Evolutionary conservation across 176 grass and related monocot genomes (phyloP), one percentile per base, ranked within the genome.

Genomic region (Puccinellia tenuiflora): DNA sequence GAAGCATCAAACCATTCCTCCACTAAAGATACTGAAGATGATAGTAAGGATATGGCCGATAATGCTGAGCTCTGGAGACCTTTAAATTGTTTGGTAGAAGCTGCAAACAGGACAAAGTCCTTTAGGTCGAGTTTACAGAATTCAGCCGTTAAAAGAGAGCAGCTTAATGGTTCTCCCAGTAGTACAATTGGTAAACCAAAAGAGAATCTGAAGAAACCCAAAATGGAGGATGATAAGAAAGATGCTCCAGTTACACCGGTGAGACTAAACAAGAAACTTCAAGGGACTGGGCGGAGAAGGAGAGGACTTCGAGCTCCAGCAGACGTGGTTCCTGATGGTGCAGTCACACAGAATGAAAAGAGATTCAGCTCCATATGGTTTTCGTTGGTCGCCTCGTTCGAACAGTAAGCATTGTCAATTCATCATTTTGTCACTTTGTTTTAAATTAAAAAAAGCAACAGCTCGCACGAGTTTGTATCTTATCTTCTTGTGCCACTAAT

Each of bases 1-100:
- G 94, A 97, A 35, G 46, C 88, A 91, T 87, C 91, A 9, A 87
- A 79, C 50, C 68, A 63, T 81, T 76, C 78, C 17, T 69, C 84
- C 33, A 91, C 37, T 75, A 91, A 89, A 89, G 82, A 91, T 75
- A 34, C 57, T 0, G 63, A 85, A 24, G 84, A 47, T 75, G 82
- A 76, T 62, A 78, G 76, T 21, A 83, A 94, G 45, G 80, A 81
- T 22, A 83, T 79, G 73, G 43, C 24, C 24, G 89, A 97, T 42
- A 97, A 87, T 47, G 55, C 78, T 70, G 91, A 97, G 75, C 90
- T 92, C 29, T 92, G 91, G 94, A 93, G 75, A 83, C 91, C 91
- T 88, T 88, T 97, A 84, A 91, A 91, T 78, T 93, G 91, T 89
- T 84, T 97, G 68, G 91, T 89, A 76, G 89, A 93, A 88, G 90